Conservation (phyloP, 371 early-diverging fungal genomes). For the Actinomucor elegans region DNA sequence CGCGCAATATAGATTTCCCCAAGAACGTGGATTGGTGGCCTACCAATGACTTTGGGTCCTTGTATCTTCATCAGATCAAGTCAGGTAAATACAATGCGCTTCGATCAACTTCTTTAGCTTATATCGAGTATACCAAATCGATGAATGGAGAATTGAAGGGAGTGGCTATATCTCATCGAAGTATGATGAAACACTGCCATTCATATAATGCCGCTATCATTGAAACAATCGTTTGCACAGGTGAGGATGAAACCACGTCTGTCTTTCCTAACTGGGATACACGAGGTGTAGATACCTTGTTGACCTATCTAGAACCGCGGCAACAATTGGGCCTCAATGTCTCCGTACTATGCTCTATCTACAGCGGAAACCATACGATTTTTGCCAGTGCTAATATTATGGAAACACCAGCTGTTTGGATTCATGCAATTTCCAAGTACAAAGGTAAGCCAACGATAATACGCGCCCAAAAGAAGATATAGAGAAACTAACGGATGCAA, state of each 20-base stretch:
- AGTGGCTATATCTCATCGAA: conserved; percentile 72
- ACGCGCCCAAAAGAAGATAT: no score
- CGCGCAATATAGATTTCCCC: conserved; percentile 57
- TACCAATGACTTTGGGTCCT: conserved; percentile 64
- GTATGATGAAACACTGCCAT: conserved; percentile 67
- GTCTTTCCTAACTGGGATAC: conserved; percentile 23
- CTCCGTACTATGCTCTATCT: conserved; percentile 64
- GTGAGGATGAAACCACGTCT: conserved; percentile 11
- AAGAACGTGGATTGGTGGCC: conserved; percentile 72
- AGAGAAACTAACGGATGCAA: conserved; percentile 7
- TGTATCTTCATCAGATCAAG: conserved; percentile 54
- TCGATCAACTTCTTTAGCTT: conserved; percentile 61
- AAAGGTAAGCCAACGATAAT: conserved; percentile 28
- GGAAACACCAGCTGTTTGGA: conserved; percentile 67
- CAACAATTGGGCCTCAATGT: conserved; percentile 75
- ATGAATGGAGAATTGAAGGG: conserved; percentile 80
- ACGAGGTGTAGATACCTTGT: conserved; percentile 46
- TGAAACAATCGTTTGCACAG: conserved; percentile 9
- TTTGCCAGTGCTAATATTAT: conserved; percentile 59
- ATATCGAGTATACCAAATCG: conserved; percentile 79
- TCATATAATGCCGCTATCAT: conserved; percentile 23
- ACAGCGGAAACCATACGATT: conserved; percentile 66
- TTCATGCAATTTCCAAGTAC: conserved; percentile 61
- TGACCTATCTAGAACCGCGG: conserved; percentile 73
- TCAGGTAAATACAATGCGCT: conserved; percentile 40